These are phyloP conservation scores for Solanum pennellii DNA, from an alignment of 257 asterid genomes.

Conservation along the genomic window DNA sequence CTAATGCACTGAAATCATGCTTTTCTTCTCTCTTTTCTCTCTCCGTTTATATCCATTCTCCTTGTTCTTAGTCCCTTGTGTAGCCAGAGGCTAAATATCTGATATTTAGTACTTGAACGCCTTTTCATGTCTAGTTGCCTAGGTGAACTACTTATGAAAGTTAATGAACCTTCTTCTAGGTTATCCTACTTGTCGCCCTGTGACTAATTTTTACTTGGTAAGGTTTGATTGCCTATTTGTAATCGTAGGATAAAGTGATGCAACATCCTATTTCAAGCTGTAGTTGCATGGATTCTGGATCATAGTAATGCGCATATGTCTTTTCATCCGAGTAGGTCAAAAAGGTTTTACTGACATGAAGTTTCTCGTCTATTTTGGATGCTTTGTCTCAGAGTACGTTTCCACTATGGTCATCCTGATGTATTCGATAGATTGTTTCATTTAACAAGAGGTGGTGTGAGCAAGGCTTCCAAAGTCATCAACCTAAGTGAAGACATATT, in stretches of 20 bases:
- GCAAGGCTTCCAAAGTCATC: constrained; percentile 89
- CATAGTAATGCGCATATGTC: background rate
- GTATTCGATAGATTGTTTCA: constrained; percentile 90
- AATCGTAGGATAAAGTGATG: background rate
- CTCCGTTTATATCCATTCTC: background rate
- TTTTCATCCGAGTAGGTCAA: background rate
- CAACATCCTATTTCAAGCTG: background rate
- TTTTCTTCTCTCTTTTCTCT: background rate
- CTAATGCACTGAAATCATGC: background rate
- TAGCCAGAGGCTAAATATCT: background rate
- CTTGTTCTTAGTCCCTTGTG: background rate
- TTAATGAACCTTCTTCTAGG: background rate
- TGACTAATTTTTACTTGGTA: background rate
- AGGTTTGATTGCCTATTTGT: background rate
- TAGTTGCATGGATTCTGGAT: background rate
- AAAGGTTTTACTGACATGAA: background rate
- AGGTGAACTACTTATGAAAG: background rate
- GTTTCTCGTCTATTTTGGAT: background rate
- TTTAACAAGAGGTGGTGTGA: constrained; percentile 89
- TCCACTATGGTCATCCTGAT: constrained; percentile 98
- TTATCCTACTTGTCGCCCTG: background rate
- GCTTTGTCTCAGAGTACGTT: constrained; percentile 72
- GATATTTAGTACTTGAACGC: background rate
- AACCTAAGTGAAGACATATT: constrained; percentile 96
- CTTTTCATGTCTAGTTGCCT: background rate